These are phyloP conservation scores for Debaryomyces robertsiae DNA, from an alignment of 1,139 yeast genomes.

Conservation along the genomic window DNA sequence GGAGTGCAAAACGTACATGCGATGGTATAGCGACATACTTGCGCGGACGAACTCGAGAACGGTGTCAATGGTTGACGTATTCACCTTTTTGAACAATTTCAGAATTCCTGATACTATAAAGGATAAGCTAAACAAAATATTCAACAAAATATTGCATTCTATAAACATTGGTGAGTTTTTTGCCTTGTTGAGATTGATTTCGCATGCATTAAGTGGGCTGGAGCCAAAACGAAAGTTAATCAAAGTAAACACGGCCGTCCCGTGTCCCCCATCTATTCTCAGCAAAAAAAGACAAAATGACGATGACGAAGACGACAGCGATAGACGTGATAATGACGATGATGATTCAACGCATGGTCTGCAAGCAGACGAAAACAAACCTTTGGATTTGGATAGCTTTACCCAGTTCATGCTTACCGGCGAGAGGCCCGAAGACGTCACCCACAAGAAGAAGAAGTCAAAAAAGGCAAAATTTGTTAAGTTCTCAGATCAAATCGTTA, in stretches of 20 bases:
- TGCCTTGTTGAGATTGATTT: conserved; percentile 65
- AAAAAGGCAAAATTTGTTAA: conserved; percentile 62
- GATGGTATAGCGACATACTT: conserved; percentile 77
- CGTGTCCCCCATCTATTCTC: conserved; percentile 69
- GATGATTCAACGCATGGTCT: conserved; percentile 2
- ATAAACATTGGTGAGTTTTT: conserved; percentile 76
- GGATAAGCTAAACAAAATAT: conserved; percentile 51
- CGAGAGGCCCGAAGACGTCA: conserved; percentile 54
- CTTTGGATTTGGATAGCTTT: conserved; percentile 70
- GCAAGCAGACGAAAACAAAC: conserved; percentile 20
- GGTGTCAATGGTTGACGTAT: conserved; percentile 63
- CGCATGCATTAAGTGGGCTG: conserved; percentile 54
- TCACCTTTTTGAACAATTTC: conserved; percentile 63
- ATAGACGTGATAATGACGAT: conserved; percentile 29
- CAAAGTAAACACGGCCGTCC: conserved; percentile 56
- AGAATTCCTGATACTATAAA: conserved; percentile 46
- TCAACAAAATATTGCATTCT: conserved; percentile 50
- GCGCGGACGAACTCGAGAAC: conserved; percentile 59
- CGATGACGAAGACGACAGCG: conserved; percentile 37
- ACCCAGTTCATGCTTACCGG: conserved; percentile 77
- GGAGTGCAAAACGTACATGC: conserved; percentile 69
- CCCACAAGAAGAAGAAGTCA: conserved; percentile 32
- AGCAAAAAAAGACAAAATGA: conserved; percentile 55
- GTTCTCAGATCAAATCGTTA: conserved; percentile 65
- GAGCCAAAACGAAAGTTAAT: conserved; percentile 56